Conservation (phyloP, 2,329 filamentous ascomycete genomes). For the Escovopsis sp. region DNA sequence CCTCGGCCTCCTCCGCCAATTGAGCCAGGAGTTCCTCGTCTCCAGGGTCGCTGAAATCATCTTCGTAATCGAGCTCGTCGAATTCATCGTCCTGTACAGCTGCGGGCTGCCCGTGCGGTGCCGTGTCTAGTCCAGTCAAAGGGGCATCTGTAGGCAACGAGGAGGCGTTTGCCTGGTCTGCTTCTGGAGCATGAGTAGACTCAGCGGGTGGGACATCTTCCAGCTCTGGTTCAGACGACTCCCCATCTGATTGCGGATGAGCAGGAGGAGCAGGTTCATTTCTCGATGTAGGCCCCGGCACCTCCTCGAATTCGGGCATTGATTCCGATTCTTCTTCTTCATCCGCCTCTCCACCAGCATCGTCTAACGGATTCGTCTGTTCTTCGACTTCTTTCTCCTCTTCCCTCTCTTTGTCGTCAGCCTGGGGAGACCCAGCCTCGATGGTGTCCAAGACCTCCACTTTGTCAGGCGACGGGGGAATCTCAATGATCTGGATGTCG, state of each 20-base stretch:
- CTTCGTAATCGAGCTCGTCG: conserved; percentile 47
- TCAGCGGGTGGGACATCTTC: conserved; percentile 16
- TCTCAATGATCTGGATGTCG: conserved; percentile 44
- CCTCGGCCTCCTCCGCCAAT: conserved; percentile 79
- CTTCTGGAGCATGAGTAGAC: conserved; percentile 1
- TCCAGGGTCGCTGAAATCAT: conserved; percentile 71
- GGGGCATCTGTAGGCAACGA: conserved; percentile 8
- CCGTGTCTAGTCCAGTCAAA: background rate
- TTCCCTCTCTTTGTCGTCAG: conserved; percentile 5
- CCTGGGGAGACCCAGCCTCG: background rate
- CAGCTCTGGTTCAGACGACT: conserved; percentile 22
- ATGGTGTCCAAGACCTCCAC: background rate
- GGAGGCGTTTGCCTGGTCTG: conserved; percentile 5
- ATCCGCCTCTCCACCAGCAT: background rate
- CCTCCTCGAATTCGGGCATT: conserved; percentile 23
- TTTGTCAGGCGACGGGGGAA: conserved; percentile 19
- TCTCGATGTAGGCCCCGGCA: conserved; percentile 11
- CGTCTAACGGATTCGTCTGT: background rate
- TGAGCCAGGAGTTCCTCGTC: conserved; percentile 80
- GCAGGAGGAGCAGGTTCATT: background rate
- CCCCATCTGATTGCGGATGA: conserved; percentile 13
- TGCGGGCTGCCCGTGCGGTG: background rate
- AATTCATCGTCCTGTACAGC: conserved; percentile 24
- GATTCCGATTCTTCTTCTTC: conserved; percentile 4
- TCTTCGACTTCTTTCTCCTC: background rate